Evolutionary conservation across 169 alveolate genomes (phyloP).

Genomic region (Eimeria nieschulzi): DNA sequence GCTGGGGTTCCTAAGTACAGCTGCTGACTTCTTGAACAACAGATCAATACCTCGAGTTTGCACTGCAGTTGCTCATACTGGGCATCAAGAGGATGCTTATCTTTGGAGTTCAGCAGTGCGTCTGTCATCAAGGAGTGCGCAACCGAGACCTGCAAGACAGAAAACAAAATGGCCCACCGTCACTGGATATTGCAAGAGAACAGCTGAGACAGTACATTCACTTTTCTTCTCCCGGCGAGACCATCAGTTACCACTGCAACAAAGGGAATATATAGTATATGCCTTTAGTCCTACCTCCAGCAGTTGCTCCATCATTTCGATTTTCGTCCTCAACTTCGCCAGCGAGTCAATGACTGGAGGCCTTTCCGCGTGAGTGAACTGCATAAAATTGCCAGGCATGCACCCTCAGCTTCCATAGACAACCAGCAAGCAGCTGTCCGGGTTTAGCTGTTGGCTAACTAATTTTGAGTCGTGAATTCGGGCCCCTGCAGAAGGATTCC

Average conservation of each 20-base stretch:
- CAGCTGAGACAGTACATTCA: not conserved
- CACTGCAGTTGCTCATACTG: constrained; percentile 76
- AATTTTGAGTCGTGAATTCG: too few species aligned
- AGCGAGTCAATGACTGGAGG: constrained; percentile 74
- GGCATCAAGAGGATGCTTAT: constrained; percentile 72
- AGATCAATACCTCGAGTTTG: constrained; percentile 59
- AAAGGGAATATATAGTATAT: not conserved
- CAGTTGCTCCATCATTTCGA: constrained; percentile 75
- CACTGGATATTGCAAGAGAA: not conserved
- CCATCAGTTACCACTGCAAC: not conserved
- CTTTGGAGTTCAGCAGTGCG: constrained; percentile 68
- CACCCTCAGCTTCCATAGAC: too few species aligned
- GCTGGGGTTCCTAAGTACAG: too few species aligned
- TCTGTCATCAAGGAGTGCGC: constrained; percentile 75
- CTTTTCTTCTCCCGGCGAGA: not conserved
- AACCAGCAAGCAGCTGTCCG: too few species aligned
- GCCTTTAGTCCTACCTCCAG: constrained; percentile 60
- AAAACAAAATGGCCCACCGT: not conserved
- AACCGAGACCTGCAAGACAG: constrained; percentile 70
- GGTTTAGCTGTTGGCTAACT: too few species aligned
- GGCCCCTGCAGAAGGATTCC: too few species aligned
- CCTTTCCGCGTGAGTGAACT: constrained; percentile 60
- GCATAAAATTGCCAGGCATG: not conserved
- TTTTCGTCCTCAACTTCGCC: constrained; percentile 68
- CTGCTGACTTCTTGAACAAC: not conserved